phyloP scores from a whole-genome alignment of 192 early-diverging fungal species.

The Entophlyctis luteolus region DNA sequence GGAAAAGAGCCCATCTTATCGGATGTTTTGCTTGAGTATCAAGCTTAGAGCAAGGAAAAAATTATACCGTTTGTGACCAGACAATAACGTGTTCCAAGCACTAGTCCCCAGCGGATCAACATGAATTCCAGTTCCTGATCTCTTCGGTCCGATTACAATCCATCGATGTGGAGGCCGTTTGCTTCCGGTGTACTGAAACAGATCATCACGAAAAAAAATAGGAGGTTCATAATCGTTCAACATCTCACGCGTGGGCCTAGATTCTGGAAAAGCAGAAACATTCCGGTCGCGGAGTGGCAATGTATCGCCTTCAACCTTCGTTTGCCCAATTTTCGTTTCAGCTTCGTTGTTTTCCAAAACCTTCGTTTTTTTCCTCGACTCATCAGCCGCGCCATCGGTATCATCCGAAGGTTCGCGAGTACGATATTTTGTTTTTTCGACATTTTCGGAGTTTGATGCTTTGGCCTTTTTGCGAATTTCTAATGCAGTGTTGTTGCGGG shows the following conservation, averaged over 20 bases:
- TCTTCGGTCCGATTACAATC: slow-evolving; percentile 69
- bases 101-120: slow-evolving; percentile 73
- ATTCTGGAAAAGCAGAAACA: slow-evolving; percentile 12
- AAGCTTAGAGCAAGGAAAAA: too few relatives aligned
- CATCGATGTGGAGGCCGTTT: slow-evolving; percentile 71
- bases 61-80: slow-evolving; percentile 64
- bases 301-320: too few relatives aligned
- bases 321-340: neutral
- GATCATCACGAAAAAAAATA: slow-evolving; percentile 68
- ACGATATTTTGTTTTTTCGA: neutral
- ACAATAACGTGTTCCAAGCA: slow-evolving; percentile 74
- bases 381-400: neutral
- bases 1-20: slow-evolving; percentile 64
- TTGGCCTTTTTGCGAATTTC: slow-evolving; percentile 22
- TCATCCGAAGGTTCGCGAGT: neutral
- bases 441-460: neutral
- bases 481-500: slow-evolving; percentile 30
- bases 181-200: slow-evolving; percentile 60
- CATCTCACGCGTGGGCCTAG: slow-evolving; percentile 30
- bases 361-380: neutral
- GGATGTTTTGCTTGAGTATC: too few relatives aligned
- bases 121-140: slow-evolving; percentile 69
- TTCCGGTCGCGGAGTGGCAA: too few relatives aligned
- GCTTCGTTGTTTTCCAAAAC: neutral
- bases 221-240: slow-evolving; percentile 65